Percentiles rank a stretch among this genome's conserved stretches.
Evolutionary conservation across 352 stramenopile genomes (phyloP).

Genomic region (Phytopythium ostracodes): DNA sequence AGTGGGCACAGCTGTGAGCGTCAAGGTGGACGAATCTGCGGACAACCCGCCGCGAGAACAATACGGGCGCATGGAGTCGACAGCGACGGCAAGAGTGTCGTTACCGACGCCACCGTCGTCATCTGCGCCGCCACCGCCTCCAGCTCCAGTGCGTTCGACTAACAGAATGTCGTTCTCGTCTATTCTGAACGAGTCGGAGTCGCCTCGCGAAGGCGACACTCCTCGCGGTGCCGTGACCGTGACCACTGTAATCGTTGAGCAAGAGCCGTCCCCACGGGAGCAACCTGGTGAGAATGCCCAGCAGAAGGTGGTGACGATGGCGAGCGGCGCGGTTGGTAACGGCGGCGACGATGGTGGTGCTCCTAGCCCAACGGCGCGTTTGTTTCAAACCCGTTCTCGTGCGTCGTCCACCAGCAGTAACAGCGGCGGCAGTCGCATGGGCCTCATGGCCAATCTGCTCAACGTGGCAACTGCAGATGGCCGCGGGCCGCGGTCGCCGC

Average conservation of each 20-base stretch:
- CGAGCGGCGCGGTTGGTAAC: not conserved
- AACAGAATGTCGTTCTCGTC: constrained; percentile 90
- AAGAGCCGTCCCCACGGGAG: constrained; percentile 30
- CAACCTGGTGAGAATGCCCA: not conserved
- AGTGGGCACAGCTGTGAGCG: not conserved
- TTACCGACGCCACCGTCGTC: not conserved
- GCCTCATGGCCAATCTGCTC: constrained; percentile 74
- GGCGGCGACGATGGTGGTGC: constrained; percentile 8
- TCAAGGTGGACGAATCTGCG: not conserved
- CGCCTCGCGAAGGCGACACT: constrained; percentile 44
- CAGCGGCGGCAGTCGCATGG: constrained; percentile 47
- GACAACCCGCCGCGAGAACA: constrained; percentile 1
- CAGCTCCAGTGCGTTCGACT: constrained; percentile 4
- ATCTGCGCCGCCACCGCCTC: not conserved
- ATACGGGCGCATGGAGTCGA: not conserved
- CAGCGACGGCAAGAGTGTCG: not conserved
- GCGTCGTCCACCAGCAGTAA: constrained; percentile 11
- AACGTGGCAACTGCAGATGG: constrained; percentile 67
- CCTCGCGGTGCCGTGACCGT: constrained; percentile 29
- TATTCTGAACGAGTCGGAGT: constrained; percentile 85
- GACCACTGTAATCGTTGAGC: constrained; percentile 21
- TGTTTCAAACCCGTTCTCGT: constrained; percentile 38
- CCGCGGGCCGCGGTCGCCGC: constrained; percentile 30
- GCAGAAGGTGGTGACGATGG: constrained; percentile 1
- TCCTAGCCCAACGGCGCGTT: constrained; percentile 52